Percentiles rank a stretch among this genome's conserved stretches.
Conservation (phyloP, 495 filamentous ascomycete species). For the Pseudoneurospora amorphoporcata region DNA sequence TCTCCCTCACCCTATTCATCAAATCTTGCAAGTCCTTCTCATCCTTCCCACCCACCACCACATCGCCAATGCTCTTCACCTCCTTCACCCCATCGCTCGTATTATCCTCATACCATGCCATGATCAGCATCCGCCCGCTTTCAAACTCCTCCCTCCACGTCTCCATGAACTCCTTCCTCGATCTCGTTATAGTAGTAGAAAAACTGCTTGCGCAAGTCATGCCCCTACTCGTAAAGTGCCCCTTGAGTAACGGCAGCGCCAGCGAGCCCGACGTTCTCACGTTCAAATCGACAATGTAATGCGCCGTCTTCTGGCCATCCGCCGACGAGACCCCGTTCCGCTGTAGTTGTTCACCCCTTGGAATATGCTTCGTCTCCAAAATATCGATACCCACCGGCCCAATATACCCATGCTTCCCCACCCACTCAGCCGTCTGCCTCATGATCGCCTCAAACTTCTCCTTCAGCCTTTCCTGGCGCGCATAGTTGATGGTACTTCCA, state of each 20-base stretch:
- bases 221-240: slow-evolving; percentile 13
- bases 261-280: slow-evolving; percentile 24
- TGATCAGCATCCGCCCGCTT: slow-evolving; percentile 12
- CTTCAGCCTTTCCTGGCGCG: slow-evolving; percentile 13
- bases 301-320: slow-evolving; percentile 1
- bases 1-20: slow-evolving; percentile 13
- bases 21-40: slow-evolving; percentile 7
- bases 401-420: slow-evolving; percentile 16
- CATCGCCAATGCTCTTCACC: slow-evolving; percentile 15
- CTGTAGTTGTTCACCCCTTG: neutral
- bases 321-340: neutral
- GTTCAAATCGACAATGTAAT: slow-evolving; percentile 30
- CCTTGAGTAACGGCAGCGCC: slow-evolving; percentile 14
- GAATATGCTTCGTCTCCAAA: slow-evolving; percentile 9
- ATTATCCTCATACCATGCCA: slow-evolving; percentile 22
- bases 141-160: slow-evolving; percentile 12
- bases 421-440: slow-evolving; percentile 12
- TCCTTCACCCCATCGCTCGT: neutral
- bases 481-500: slow-evolving; percentile 20
- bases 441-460: slow-evolving; percentile 13
- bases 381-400: slow-evolving; percentile 26
- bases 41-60: slow-evolving; percentile 18
- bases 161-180: slow-evolving; percentile 13
- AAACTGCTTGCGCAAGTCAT: slow-evolving; percentile 19
- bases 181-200: slow-evolving; percentile 4